Conservation (phyloP, 2,329 filamentous ascomycete genomes). For the Diaporthe helianthi region DNA sequence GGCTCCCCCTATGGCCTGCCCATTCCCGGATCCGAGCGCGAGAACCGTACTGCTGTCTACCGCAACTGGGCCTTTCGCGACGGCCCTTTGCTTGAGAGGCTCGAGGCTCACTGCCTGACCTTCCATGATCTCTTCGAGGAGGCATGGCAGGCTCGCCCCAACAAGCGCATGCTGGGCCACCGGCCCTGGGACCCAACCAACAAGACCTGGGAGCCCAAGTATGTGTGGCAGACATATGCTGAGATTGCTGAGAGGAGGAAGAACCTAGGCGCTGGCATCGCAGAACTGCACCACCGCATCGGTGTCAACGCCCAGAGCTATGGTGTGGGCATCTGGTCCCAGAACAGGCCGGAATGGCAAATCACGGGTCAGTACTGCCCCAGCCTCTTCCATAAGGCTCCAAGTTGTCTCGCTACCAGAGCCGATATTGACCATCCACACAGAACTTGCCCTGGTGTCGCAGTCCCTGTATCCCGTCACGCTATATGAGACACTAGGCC, state of each 20-base stretch:
- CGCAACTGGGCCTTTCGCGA: slow-evolving; percentile 82
- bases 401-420: background rate
- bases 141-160: slow-evolving; percentile 67
- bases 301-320: slow-evolving; percentile 73
- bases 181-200: slow-evolving; percentile 79
- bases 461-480: slow-evolving; percentile 91
- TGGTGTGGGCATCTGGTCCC: slow-evolving; percentile 83
- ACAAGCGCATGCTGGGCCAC: slow-evolving; percentile 77
- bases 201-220: slow-evolving; percentile 76
- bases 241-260: slow-evolving; percentile 80
- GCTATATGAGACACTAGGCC: slow-evolving; percentile 93
- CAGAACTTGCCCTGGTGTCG: slow-evolving; percentile 85
- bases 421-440: background rate
- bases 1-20: slow-evolving; percentile 81
- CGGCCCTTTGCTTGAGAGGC: slow-evolving; percentile 71
- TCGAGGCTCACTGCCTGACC: slow-evolving; percentile 75
- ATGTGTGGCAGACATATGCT: slow-evolving; percentile 83
- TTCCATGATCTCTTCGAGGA: slow-evolving; percentile 83
- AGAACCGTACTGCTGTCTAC: slow-evolving; percentile 79
- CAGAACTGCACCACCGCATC: slow-evolving; percentile 78
- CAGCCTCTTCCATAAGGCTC: background rate
- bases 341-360: slow-evolving; percentile 90
- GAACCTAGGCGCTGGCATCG: slow-evolving; percentile 84
- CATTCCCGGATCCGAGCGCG: slow-evolving; percentile 75
- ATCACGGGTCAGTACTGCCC: slow-evolving; percentile 65